Percentiles rank a stretch among this genome's conserved stretches.
Conservation (phyloP, 805 yeast species). For the Soucietia sequanensis region DNA sequence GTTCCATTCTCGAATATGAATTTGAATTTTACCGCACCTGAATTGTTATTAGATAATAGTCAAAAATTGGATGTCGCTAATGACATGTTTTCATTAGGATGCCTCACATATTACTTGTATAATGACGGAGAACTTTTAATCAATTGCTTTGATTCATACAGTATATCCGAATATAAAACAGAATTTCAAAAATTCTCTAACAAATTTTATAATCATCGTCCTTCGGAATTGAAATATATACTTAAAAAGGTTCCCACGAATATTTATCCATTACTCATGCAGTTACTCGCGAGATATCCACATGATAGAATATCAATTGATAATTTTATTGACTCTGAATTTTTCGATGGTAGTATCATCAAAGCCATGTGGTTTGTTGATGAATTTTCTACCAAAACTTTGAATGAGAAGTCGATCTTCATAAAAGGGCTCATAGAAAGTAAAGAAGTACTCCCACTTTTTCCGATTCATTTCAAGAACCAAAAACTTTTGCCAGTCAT, state of each 20-base stretch:
- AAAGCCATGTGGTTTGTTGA: conserved; percentile 80
- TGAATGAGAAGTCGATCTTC: conserved; percentile 65
- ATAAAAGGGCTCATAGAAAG: conserved; percentile 58
- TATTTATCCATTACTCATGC: conserved; percentile 49
- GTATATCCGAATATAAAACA: conserved; percentile 59
- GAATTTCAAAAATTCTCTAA: conserved; percentile 48
- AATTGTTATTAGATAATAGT: conserved; percentile 63
- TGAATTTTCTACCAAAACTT: conserved; percentile 72
- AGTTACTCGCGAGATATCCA: conserved; percentile 56
- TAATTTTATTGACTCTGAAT: conserved; percentile 67
- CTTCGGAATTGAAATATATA: conserved; percentile 40
- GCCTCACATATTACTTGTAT: conserved; percentile 70
- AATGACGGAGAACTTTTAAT: conserved; percentile 47
- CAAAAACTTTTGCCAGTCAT: conserved; percentile 74
- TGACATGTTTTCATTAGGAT: conserved; percentile 84
- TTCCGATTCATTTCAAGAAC: conserved; percentile 49
- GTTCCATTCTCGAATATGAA: conserved; percentile 76
- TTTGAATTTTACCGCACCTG: conserved; percentile 82
- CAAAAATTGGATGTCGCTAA: conserved; percentile 55
- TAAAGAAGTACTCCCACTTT: conserved; percentile 23
- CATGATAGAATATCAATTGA: conserved; percentile 58
- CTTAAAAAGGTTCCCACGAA: conserved; percentile 57
- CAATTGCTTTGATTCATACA: conserved; percentile 44
- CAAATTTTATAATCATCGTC: conserved; percentile 40
- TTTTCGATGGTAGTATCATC: conserved; percentile 79